Conservation (phyloP, 768 basidiomycete species). For the Rhizopogon salebrosus region DNA sequence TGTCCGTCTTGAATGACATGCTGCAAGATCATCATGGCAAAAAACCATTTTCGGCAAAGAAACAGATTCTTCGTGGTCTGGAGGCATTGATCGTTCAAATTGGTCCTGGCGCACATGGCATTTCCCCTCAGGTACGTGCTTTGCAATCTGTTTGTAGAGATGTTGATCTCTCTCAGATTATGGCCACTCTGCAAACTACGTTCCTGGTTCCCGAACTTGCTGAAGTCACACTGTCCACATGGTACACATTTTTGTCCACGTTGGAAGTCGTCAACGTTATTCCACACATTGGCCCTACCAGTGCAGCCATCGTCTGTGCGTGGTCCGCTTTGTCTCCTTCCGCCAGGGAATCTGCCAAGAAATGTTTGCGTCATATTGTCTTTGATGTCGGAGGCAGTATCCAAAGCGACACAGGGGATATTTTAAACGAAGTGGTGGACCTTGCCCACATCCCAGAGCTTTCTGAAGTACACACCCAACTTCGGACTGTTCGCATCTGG, state of each 20-base stretch:
- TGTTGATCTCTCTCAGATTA: conserved; percentile 53
- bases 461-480: conserved; percentile 31
- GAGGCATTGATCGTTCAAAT: conserved; percentile 67
- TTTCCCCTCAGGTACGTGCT: conserved; percentile 77
- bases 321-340: conserved; percentile 62
- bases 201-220: conserved; percentile 71
- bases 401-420: conserved; percentile 37
- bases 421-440: conserved; percentile 78
- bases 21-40: conserved; percentile 82
- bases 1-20: conserved; percentile 80
- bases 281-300: conserved; percentile 81
- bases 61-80: conserved; percentile 73
- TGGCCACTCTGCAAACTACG: conserved; percentile 93
- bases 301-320: conserved; percentile 72
- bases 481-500: conserved; percentile 46
- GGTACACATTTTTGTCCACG: conserved; percentile 71
- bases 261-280: conserved; percentile 68
- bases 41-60: conserved; percentile 65
- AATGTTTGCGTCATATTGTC: conserved; percentile 67
- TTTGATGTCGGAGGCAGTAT: conserved; percentile 41
- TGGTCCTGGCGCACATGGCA: conserved; percentile 64
- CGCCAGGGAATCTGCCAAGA: conserved; percentile 48
- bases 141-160: background rate
- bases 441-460: conserved; percentile 69
- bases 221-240: conserved; percentile 73